Percentiles rank a stretch among this genome's conserved stretches.
Evolutionary conservation across 2,329 filamentous ascomycete genomes (phyloP).

Genomic region (Aspergillus vadensis): DNA sequence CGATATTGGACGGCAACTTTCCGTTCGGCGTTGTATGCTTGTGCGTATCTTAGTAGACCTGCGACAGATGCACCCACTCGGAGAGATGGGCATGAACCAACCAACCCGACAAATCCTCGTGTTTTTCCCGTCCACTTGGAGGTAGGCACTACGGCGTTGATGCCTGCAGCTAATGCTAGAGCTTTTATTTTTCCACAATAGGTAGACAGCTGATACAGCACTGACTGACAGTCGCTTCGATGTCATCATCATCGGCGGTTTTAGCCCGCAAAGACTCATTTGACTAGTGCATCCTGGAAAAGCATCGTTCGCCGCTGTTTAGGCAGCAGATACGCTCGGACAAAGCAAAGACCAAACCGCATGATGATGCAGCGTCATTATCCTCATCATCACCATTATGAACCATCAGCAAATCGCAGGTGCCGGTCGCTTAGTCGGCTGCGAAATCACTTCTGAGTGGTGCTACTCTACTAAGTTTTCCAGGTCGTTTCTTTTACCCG

Average conservation of each 20-base stretch:
- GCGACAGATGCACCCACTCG: slow-evolving; percentile 1
- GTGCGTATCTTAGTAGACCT: slow-evolving; percentile 2
- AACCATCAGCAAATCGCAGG: neutral
- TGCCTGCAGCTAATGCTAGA: slow-evolving; percentile 1
- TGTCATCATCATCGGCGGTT: slow-evolving; percentile 1
- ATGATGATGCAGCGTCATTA: slow-evolving; percentile 4
- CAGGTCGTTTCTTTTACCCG: slow-evolving; percentile 4
- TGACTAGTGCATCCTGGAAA: neutral
- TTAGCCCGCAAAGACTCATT: neutral
- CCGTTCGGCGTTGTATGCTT: neutral
- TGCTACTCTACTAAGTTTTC: neutral
- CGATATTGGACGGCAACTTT: neutral
- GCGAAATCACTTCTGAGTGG: neutral
- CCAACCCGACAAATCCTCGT: neutral
- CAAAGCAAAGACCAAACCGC: neutral
- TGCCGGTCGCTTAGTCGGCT: neutral
- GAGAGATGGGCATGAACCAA: neutral
- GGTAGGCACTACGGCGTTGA: neutral
- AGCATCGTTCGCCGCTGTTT: neutral
- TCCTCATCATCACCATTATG: neutral
- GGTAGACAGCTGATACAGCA: slow-evolving; percentile 1
- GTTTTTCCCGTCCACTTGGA: neutral
- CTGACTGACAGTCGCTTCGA: neutral
- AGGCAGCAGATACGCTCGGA: neutral
- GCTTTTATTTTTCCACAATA: neutral